Base-by-base conservation (phyloP, 2,329 filamentous ascomycete species). In the Colletotrichum siamense region DNA sequence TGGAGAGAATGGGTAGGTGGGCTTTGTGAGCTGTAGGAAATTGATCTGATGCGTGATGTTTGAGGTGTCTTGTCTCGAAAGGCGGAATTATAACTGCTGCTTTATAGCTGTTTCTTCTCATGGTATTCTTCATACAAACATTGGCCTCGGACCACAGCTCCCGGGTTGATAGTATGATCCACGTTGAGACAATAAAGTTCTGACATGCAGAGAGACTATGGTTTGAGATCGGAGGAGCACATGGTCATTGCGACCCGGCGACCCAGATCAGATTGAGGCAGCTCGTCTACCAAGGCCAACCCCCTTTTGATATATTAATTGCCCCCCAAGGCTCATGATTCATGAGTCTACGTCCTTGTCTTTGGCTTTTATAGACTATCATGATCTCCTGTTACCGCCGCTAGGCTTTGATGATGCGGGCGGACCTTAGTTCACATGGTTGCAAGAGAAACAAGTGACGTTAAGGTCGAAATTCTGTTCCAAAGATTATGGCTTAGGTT, bases 41-140 rank as follows among this genome's bases (percentile, higher is more conserved):
- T 18, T 28, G 26, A 57, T 15, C 4, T 57, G 57, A 62, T 62
- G 28, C 8, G 57, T 16, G 57, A 61, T 55, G n/a, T 9, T 55
- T 24, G 22, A 55, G 9, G 4, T 2, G n/a, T 3, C 4, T 12
- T 5, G 9, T 15, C 22, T 28, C 7, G 22, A 57, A 57, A 24
- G 3, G 8, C 3, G 39, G 12, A 24, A 57, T 15, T 5, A 57
- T 28, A 57, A 28, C 0, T 57, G 1, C 2, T 18, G 3, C 1
- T 57, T 57, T 57, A 57, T 57, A 57, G 52, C 13, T 5, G 52
- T 57, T 57, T 1, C 18, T 57, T 61, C 28, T 61, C 26, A 32
- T 28, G 26, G 15, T n/a, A n/a, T n/a, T n/a, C n/a, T n/a, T n/a
- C n/a, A n/a, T 30, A 61, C 2, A 6, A n/a, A 44, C 18, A 10